phyloP scores from a whole-genome alignment of 192 early-diverging fungal species.

The Pilaira anomala region DNA sequence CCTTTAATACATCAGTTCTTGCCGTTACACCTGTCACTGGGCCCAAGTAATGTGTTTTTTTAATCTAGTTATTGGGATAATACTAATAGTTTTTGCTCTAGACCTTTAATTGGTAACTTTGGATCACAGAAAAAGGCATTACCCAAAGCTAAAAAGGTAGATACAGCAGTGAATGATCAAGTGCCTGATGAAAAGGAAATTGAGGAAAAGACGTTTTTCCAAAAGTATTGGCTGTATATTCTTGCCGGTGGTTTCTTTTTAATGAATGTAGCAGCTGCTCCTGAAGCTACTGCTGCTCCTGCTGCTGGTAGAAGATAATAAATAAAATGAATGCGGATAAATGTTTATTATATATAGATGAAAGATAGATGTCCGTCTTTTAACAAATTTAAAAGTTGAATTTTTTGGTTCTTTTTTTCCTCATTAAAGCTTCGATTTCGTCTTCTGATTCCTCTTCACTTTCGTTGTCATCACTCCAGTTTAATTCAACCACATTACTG shows the following conservation, averaged over 20 bases:
- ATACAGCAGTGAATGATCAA: conserved; percentile 7
- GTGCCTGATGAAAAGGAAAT: conserved; percentile 7
- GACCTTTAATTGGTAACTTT: conserved; percentile 24
- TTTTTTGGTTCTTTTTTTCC: too few relatives aligned
- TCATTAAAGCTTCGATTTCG: too few relatives aligned
- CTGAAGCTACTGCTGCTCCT: neutral
- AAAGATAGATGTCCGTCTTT: too few relatives aligned
- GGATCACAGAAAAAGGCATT: neutral
- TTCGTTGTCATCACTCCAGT: too few relatives aligned
- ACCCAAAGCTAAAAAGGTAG: neutral
- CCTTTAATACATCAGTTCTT: conserved; percentile 17
- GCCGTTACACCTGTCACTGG: conserved; percentile 5
- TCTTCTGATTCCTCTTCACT: too few relatives aligned
- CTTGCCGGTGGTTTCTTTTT: conserved; percentile 8
- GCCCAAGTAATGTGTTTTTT: conserved; percentile 10
- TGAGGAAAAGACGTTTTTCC: conserved; percentile 37
- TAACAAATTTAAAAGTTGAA: too few relatives aligned
- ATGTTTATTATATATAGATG: too few relatives aligned
- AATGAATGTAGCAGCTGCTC: neutral
- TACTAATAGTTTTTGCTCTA: too few relatives aligned
- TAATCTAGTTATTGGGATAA: too few relatives aligned
- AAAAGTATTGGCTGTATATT: conserved; percentile 36
- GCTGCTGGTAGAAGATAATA: neutral
- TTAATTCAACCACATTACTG: too few relatives aligned
- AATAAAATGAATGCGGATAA: neutral